These are phyloP conservation scores for Hypericum perforatum DNA, from an alignment of 345 rosid species.

Conservation along the genomic window DNA sequence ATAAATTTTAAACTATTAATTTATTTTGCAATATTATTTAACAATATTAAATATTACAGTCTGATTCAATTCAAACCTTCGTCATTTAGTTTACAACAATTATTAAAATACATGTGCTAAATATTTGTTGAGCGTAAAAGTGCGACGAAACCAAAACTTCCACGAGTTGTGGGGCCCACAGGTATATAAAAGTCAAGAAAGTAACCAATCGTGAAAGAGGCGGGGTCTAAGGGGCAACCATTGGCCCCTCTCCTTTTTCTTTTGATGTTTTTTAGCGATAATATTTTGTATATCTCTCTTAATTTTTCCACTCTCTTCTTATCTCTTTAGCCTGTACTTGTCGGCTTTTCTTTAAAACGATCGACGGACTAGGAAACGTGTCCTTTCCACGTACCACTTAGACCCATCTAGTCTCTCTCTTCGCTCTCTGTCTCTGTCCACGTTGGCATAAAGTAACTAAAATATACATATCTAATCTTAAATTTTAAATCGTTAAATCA, in stretches of 20 bases:
- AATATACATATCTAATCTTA: too few relatives aligned
- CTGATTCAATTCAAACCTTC: too few relatives aligned
- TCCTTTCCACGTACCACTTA: constrained; percentile 6
- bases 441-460: constrained; percentile 10
- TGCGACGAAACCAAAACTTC: constrained; percentile 26
- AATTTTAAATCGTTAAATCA: too few relatives aligned
- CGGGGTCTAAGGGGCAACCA: constrained; percentile 21
- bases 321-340: constrained; percentile 34
- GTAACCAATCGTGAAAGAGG: constrained; percentile 37
- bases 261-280: constrained; percentile 16
- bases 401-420: too few relatives aligned
- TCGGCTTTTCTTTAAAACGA: constrained; percentile 13
- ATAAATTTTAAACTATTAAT: too few relatives aligned
- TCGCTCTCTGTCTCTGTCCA: too few relatives aligned
- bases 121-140: too few relatives aligned
- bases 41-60: too few relatives aligned
- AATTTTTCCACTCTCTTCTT: constrained; percentile 3
- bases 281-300: too few relatives aligned
- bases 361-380: constrained; percentile 22
- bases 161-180: constrained; percentile 37
- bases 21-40: too few relatives aligned
- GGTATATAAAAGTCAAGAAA: constrained; percentile 35
- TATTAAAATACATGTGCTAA: too few relatives aligned
- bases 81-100: too few relatives aligned
- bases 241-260: constrained; percentile 24